Percentiles rank a stretch among this genome's conserved stretches.
Evolutionary conservation across 768 basidiomycete species (phyloP).

Genomic region (Rhizopogon rudus): DNA sequence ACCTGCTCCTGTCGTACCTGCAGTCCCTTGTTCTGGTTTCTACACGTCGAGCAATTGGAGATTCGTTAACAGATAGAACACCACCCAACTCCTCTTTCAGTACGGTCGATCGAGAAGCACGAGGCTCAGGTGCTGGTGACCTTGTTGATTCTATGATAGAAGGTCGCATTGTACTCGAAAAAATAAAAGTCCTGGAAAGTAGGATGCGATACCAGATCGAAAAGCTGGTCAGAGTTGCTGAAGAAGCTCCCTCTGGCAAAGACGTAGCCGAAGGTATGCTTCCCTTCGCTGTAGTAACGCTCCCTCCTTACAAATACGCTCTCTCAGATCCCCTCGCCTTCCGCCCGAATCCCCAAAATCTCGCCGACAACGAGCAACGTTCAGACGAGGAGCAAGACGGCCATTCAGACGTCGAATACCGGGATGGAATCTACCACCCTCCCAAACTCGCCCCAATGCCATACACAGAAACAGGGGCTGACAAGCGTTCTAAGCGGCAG

Average conservation of each 20-base stretch:
- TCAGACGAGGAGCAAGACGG: slow-evolving; percentile 24
- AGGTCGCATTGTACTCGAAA: slow-evolving; percentile 81
- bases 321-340: slow-evolving; percentile 83
- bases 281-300: background rate
- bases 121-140: slow-evolving; percentile 66
- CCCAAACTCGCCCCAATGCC: slow-evolving; percentile 89
- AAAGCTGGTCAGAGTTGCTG: slow-evolving; percentile 78
- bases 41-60: slow-evolving; percentile 64
- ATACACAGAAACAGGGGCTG: slow-evolving; percentile 57
- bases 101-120: slow-evolving; percentile 39
- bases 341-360: slow-evolving; percentile 80
- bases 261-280: slow-evolving; percentile 55
- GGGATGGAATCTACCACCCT: slow-evolving; percentile 69
- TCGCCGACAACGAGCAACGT: slow-evolving; percentile 42
- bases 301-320: slow-evolving; percentile 1
- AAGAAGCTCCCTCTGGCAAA: slow-evolving; percentile 44
- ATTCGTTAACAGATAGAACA: slow-evolving; percentile 49
- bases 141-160: slow-evolving; percentile 78
- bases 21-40: slow-evolving; percentile 75
- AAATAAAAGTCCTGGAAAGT: slow-evolving; percentile 76
- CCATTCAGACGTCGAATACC: slow-evolving; percentile 9
- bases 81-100: slow-evolving; percentile 51
- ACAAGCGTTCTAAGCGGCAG: slow-evolving; percentile 40
- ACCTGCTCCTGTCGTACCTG: slow-evolving; percentile 78
- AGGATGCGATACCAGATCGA: slow-evolving; percentile 96